Conservation (phyloP, 2,329 filamentous ascomycete genomes). For the Fusarium floridanum region DNA sequence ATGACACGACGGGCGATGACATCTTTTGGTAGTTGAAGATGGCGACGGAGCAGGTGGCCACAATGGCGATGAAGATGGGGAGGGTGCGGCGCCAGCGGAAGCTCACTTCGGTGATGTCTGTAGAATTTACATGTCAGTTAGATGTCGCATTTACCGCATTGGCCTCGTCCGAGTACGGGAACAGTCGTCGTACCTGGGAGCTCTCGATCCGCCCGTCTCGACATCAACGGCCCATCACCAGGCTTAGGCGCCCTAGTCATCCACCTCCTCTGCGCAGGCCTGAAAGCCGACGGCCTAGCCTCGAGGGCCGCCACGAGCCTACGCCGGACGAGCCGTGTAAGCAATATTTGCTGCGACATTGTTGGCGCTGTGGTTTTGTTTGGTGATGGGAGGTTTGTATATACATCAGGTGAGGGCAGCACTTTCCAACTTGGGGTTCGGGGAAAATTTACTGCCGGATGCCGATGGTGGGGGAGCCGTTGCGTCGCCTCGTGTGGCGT, state of each 20-base stretch:
- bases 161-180: not conserved
- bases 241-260: conserved; percentile 68
- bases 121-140: not conserved
- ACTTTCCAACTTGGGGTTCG: conserved; percentile 23
- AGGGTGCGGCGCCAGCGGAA: conserved; percentile 79
- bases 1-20: conserved; percentile 86
- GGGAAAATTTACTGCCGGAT: conserved; percentile 46
- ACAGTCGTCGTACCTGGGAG: conserved; percentile 66
- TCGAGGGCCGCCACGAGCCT: conserved; percentile 44
- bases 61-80: conserved; percentile 82
- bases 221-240: conserved; percentile 74
- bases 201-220: conserved; percentile 74
- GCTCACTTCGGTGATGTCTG: conserved; percentile 58
- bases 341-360: conserved; percentile 43
- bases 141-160: not conserved
- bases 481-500: conserved; percentile 40
- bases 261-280: conserved; percentile 58
- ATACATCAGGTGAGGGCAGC: conserved; percentile 40
- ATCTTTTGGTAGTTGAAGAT: conserved; percentile 99
- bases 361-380: not conserved
- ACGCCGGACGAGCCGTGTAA: conserved; percentile 45
- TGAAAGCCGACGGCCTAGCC: conserved; percentile 27
- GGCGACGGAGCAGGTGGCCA: conserved; percentile 79
- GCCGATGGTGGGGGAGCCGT: conserved; percentile 26
- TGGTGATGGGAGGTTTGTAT: conserved; percentile 5